A percentile compares a stretch with the other conserved stretches of the same genome.
phyloP scores from a whole-genome alignment of 1,139 yeast species.

The Meyerozyma carpophila region DNA sequence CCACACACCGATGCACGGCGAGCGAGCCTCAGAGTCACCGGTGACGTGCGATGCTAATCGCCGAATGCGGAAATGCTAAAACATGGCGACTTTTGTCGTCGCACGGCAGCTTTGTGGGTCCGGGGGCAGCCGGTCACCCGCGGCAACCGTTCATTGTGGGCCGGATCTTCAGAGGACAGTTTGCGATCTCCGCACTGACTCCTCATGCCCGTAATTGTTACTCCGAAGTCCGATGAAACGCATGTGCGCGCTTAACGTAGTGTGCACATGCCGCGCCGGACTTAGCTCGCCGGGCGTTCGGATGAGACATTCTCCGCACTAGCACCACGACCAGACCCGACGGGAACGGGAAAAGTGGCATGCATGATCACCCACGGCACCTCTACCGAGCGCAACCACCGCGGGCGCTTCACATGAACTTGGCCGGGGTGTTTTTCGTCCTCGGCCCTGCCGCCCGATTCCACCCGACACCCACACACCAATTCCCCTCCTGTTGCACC shows the following conservation, averaged over 20 bases:
- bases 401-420: too few species aligned
- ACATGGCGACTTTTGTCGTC: not conserved
- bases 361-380: not conserved
- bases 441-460: not conserved
- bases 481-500: constrained; percentile 1
- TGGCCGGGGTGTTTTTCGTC: too few species aligned
- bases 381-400: too few species aligned
- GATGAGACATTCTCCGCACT: not conserved
- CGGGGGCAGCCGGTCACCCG: too few species aligned
- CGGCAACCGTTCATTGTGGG: not conserved
- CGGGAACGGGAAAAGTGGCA: too few species aligned
- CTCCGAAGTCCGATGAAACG: constrained; percentile 1
- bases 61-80: too few species aligned
- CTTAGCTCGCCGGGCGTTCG: not conserved
- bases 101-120: too few species aligned
- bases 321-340: not conserved
- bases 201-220: not conserved
- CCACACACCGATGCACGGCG: not conserved
- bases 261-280: constrained; percentile 1
- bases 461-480: constrained; percentile 1
- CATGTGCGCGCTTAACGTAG: not conserved
- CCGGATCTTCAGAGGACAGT: not conserved
- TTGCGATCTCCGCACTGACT: not conserved
- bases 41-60: too few species aligned
- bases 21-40: not conserved